Percentiles rank a stretch among this genome's conserved stretches.
Conservation (phyloP, 1,284 basidiomycete genomes). For the Bondarzewia mesenterica region DNA sequence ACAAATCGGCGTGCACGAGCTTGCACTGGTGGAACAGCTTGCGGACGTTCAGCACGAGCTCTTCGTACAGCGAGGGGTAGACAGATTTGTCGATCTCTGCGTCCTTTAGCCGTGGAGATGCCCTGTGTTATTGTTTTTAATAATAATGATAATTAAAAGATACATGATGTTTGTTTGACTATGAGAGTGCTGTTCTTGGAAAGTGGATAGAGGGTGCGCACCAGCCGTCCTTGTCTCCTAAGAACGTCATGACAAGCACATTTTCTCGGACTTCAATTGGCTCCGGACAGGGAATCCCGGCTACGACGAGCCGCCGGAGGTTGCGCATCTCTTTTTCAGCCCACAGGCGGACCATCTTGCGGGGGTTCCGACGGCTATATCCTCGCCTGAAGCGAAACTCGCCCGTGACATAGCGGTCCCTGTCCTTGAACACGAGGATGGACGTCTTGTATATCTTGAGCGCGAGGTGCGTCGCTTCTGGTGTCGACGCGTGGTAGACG, state of each 20-base stretch:
- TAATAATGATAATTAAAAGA: neutral
- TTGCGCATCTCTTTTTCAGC: slow-evolving; percentile 99
- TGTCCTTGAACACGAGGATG: slow-evolving; percentile 95
- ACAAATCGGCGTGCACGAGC: slow-evolving; percentile 95
- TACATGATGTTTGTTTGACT: neutral
- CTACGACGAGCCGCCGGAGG: slow-evolving; percentile 74
- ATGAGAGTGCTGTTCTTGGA: neutral
- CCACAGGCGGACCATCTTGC: slow-evolving; percentile 99
- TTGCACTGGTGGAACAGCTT: slow-evolving; percentile 87
- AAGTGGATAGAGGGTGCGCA: slow-evolving; percentile 26
- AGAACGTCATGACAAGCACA: slow-evolving; percentile 93
- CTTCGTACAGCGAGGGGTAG: slow-evolving; percentile 64
- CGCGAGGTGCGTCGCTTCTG: slow-evolving; percentile 62
- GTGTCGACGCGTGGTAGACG: slow-evolving; percentile 81
- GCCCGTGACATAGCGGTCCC: slow-evolving; percentile 88
- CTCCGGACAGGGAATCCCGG: slow-evolving; percentile 82
- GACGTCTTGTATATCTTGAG: slow-evolving; percentile 99
- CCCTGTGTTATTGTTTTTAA: too few species aligned
- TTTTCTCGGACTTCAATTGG: slow-evolving; percentile 94
- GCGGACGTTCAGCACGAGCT: slow-evolving; percentile 76
- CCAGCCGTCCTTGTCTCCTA: slow-evolving; percentile 81
- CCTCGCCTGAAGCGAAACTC: slow-evolving; percentile 93
- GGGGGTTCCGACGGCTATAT: slow-evolving; percentile 88
- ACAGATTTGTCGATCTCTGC: slow-evolving; percentile 55
- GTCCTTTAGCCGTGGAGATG: slow-evolving; percentile 88